A percentile compares a stretch with the other conserved stretches of the same genome.
phyloP scores from a whole-genome alignment of 305 asterid species.

The Fraxinus paxiana region DNA sequence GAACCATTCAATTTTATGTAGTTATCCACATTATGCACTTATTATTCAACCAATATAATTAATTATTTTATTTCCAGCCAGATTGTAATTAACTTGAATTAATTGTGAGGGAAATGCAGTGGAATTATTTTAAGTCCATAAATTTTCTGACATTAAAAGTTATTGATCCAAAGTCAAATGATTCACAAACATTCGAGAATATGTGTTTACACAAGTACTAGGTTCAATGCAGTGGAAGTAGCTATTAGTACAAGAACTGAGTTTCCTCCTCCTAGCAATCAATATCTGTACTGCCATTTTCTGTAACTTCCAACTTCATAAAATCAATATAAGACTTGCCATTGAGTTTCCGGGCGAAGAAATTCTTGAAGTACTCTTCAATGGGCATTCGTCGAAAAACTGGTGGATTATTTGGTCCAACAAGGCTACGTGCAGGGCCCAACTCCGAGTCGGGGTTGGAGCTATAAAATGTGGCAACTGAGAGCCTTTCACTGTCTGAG shows the following conservation, averaged over 20 bases:
- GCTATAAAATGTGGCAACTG: constrained; percentile 44
- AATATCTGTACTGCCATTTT: background rate
- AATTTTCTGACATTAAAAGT: background rate
- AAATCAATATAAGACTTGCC: constrained; percentile 43
- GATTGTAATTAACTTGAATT: background rate
- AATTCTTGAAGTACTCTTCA: constrained; percentile 31
- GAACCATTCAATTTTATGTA: background rate
- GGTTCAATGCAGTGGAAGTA: background rate
- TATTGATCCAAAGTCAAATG: background rate
- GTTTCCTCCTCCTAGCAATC: background rate
- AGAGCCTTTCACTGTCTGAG: constrained; percentile 33
- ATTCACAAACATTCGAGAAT: background rate
- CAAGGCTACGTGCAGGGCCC: constrained; percentile 40
- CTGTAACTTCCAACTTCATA: constrained; percentile 27
- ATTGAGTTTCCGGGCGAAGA: constrained; percentile 34
- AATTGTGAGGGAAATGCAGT: background rate
- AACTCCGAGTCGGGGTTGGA: constrained; percentile 31
- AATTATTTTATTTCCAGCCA: background rate
- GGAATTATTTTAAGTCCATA: background rate
- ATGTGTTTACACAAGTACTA: no score
- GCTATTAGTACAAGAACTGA: background rate
- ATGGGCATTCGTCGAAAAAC: constrained; percentile 25
- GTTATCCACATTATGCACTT: background rate
- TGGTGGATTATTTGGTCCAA: constrained; percentile 29
- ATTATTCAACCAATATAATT: background rate